phyloP scores from a whole-genome alignment of 805 yeast genomes.

The Hanseniaspora thailandica region DNA sequence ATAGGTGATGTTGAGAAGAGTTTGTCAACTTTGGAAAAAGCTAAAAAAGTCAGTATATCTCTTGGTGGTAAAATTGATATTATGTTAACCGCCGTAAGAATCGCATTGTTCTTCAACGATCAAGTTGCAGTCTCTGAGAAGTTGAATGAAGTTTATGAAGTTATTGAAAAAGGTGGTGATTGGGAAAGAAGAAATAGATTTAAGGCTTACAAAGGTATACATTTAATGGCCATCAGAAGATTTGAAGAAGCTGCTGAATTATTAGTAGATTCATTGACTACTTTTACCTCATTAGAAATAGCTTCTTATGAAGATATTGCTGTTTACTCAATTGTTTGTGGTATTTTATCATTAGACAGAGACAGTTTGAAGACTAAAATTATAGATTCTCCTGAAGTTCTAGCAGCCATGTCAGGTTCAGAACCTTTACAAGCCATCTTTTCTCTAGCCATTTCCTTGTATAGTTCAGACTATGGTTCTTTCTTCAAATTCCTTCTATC shows the following conservation, averaged over 20 bases:
- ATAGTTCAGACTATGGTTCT: conserved; percentile 74
- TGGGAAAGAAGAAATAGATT: conserved; percentile 96
- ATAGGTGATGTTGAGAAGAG: conserved; percentile 76
- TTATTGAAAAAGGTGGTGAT: conserved; percentile 95
- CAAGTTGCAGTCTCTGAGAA: conserved; percentile 54
- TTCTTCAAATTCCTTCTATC: conserved; percentile 68
- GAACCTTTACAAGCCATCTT: conserved; percentile 67
- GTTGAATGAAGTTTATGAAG: conserved; percentile 56
- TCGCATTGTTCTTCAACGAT: conserved; percentile 85
- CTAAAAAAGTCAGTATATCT: conserved; percentile 67
- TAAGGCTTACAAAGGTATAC: conserved; percentile 83
- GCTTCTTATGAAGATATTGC: conserved; percentile 84
- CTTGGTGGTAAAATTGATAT: conserved; percentile 87
- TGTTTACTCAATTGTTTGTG: conserved; percentile 77
- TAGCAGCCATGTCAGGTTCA: conserved; percentile 63
- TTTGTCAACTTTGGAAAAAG: conserved; percentile 51
- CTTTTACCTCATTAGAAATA: conserved; percentile 87
- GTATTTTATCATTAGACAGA: conserved; percentile 70
- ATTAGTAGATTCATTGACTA: conserved; percentile 81
- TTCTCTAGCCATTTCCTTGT: conserved; percentile 71
- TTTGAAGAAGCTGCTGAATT: conserved; percentile 76
- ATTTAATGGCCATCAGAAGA: conserved; percentile 70
- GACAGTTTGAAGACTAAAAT: conserved; percentile 72
- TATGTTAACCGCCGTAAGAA: conserved; percentile 63
- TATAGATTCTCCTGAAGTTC: conserved; percentile 86